Evolutionary conservation across 495 filamentous ascomycete genomes (phyloP).

Genomic region (Xylaria intraflava): DNA sequence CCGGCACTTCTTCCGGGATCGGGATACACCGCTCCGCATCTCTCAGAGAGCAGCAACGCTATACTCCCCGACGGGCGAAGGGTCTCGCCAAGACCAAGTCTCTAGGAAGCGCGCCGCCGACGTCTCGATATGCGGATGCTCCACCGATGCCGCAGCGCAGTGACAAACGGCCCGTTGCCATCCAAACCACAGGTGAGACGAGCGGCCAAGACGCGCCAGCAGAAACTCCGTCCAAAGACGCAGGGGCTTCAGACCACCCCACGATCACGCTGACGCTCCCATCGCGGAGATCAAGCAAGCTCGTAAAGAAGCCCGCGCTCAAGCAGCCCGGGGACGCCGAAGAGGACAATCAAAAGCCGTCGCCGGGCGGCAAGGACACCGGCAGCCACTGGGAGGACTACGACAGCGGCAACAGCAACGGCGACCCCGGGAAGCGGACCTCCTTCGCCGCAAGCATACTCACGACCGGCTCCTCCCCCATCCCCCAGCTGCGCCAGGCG

Average conservation of each 20-base stretch:
- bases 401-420: not conserved
- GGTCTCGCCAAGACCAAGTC: not conserved
- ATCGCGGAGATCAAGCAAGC: conserved; percentile 20
- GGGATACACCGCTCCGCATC: conserved; percentile 1
- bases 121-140: not conserved
- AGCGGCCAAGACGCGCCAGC: not conserved
- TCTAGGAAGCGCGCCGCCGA: not conserved
- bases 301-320: not conserved
- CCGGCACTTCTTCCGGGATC: not conserved
- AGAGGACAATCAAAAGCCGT: not conserved
- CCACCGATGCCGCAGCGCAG: not conserved
- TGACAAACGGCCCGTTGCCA: not conserved
- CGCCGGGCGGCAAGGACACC: not conserved
- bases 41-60: conserved; percentile 2
- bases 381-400: not conserved
- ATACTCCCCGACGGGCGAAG: not conserved
- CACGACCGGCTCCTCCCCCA: conserved; percentile 21
- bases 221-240: too few species aligned
- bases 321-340: not conserved
- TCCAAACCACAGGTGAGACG: too few species aligned
- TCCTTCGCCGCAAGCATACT: conserved; percentile 24
- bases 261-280: conserved; percentile 9
- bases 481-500: conserved; percentile 18
- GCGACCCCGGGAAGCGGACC: not conserved
- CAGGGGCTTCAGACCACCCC: conserved; percentile 5